A percentile compares a stretch with the other conserved stretches of the same genome.
These are phyloP conservation scores for Desmodesmus armatus DNA, from an alignment of 139 green algal genomes.

Conservation along the genomic window DNA sequence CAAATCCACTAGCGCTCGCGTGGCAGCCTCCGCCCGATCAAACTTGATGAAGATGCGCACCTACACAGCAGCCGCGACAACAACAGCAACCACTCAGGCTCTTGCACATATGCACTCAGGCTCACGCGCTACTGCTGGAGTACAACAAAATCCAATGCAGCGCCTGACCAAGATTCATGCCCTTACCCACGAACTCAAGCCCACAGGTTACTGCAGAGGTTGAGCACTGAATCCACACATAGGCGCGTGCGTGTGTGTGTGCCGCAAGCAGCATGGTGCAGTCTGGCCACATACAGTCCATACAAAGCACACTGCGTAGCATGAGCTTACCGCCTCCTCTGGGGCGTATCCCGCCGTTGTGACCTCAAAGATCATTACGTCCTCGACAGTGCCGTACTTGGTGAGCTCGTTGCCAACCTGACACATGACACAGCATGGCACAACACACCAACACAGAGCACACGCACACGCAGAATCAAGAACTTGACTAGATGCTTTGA, in stretches of 20 bases:
- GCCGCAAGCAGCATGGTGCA: not conserved
- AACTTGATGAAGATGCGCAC: slow-evolving; percentile 90
- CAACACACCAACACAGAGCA: not conserved
- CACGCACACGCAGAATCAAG: not conserved
- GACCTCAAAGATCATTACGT: slow-evolving; percentile 94
- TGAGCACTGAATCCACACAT: too few species aligned
- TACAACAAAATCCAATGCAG: too few species aligned
- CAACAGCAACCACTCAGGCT: too few species aligned
- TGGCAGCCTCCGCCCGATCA: slow-evolving; percentile 78
- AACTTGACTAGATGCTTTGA: not conserved
- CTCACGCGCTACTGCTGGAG: too few species aligned
- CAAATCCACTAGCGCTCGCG: slow-evolving; percentile 83
- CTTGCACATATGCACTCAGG: not conserved
- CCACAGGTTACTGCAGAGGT: too few species aligned
- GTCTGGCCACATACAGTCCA: slow-evolving; percentile 45
- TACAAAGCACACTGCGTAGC: too few species aligned
- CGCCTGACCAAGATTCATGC: too few species aligned
- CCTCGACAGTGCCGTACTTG: slow-evolving; percentile 88
- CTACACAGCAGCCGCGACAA: too few species aligned
- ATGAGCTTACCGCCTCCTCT: slow-evolving; percentile 83
- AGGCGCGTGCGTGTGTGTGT: not conserved
- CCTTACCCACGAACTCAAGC: too few species aligned
- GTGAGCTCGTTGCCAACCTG: slow-evolving; percentile 86
- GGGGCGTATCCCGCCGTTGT: slow-evolving; percentile 72
- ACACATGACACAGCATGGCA: not conserved